Conservation (phyloP, 176 grass and related monocot genomes). For the Panicum miliaceum region DNA sequence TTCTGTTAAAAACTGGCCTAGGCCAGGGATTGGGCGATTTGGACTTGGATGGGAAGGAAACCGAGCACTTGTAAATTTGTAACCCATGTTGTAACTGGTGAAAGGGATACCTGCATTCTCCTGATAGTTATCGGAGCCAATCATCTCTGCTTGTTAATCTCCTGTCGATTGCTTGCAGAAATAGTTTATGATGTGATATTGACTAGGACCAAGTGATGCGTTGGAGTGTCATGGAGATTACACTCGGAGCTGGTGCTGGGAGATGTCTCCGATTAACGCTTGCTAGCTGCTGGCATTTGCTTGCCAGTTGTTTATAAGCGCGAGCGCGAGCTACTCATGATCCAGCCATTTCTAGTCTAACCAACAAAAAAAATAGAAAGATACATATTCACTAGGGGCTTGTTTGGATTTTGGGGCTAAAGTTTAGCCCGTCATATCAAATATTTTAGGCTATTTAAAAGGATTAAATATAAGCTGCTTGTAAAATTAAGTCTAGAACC, state of each 20-base stretch:
- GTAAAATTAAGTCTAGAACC: no score
- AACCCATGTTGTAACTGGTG: conserved; percentile 42
- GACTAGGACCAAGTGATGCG: neutral
- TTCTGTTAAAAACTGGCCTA: neutral
- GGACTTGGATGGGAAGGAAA: neutral
- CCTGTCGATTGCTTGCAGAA: neutral
- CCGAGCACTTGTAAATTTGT: conserved; percentile 37
- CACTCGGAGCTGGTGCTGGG: neutral
- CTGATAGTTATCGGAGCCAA: neutral
- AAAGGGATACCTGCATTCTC: conserved; percentile 35
- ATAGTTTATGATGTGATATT: neutral
- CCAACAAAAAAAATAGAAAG: neutral
- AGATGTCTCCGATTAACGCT: neutral
- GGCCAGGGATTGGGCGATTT: conserved; percentile 2
- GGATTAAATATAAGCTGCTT: no score
- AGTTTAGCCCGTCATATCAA: no score
- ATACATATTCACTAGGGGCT: neutral
- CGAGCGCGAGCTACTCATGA: conserved; percentile 34
- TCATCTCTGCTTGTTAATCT: conserved; percentile 7
- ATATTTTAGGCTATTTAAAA: no score
- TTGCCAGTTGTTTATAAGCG: neutral
- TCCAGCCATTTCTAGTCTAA: neutral
- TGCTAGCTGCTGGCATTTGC: neutral
- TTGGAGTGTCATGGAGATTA: neutral
- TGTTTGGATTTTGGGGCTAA: no score